A percentile compares a stretch with the other conserved stretches of the same genome.
Conservation (phyloP, 768 basidiomycete genomes). For the Dioszegia hungarica region DNA sequence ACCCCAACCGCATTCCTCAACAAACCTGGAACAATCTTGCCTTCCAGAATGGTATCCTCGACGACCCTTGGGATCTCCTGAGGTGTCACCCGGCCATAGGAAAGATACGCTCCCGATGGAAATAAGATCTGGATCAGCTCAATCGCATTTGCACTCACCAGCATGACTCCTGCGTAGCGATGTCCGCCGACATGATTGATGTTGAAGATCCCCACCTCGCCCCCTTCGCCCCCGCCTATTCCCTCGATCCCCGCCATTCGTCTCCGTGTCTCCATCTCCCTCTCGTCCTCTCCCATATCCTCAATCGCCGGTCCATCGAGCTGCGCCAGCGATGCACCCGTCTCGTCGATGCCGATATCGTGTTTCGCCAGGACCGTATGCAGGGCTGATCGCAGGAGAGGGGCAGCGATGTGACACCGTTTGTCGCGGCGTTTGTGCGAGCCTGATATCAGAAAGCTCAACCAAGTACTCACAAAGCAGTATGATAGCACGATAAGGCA, state of each 20-base stretch:
- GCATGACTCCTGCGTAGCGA: constrained; percentile 83
- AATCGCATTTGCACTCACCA: constrained; percentile 56
- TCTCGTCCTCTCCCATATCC: constrained; percentile 60
- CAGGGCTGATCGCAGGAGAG: constrained; percentile 49
- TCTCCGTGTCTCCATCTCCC: constrained; percentile 57
- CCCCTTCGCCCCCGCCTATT: constrained; percentile 58
- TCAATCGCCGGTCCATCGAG: constrained; percentile 59
- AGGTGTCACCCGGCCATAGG: constrained; percentile 90
- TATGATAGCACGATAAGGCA: constrained; percentile 87
- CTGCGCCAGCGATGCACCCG: constrained; percentile 34
- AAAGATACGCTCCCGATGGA: constrained; percentile 76
- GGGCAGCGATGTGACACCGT: constrained; percentile 80
- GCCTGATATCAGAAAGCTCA: constrained; percentile 53
- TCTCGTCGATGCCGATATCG: constrained; percentile 38
- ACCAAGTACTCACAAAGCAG: constrained; percentile 65
- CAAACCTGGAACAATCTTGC: constrained; percentile 75
- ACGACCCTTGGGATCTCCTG: constrained; percentile 62
- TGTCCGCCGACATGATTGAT: constrained; percentile 92
- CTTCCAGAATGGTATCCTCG: constrained; percentile 76
- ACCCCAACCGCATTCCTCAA: constrained; percentile 83
- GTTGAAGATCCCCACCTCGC: constrained; percentile 65
- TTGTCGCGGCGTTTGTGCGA: constrained; percentile 92
- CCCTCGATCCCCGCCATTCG: constrained; percentile 56
- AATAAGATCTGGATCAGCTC: constrained; percentile 64
- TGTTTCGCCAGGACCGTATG: constrained; percentile 60